Evolutionary conservation across 148 eudicot species (phyloP), one percentile per base, ranked within the genome.

Genomic region (Cornus suecica): DNA sequence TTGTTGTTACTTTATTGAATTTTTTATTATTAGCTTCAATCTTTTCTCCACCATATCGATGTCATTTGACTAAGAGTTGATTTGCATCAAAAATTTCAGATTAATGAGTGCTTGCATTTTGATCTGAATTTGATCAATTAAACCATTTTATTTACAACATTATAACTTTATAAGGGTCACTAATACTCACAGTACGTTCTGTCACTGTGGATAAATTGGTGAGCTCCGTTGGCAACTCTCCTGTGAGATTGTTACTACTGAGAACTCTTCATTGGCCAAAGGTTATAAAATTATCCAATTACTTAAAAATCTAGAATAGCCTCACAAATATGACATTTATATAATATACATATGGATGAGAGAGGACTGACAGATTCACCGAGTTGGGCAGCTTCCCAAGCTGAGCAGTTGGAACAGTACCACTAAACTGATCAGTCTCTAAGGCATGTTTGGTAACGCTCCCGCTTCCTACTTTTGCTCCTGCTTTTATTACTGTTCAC

Each of bases 121-220:
- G n/a, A n/a, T n/a, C n/a, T n/a, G n/a, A n/a, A n/a, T n/a, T n/a
- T n/a, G n/a, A n/a, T n/a, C n/a, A n/a, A n/a, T n/a, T n/a, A n/a
- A n/a, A n/a, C n/a, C n/a, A n/a, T n/a, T n/a, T n/a, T n/a, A n/a
- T n/a, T n/a, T n/a, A n/a, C n/a, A n/a, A n/a, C n/a, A n/a, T 25
- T 1, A 63, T 7, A 25, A 28, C 6, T 10, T 42, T 24, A 25
- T 48, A 22, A 68, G 10, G 42, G 27, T n/a, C 23, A 22, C 68
- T 58, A 2, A 23, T 8, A 80, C 92, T 78, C 78, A 90, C 94
- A 90, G n/a, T n/a, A n/a, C n/a, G 81, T 74, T 82, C 89, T 23
- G 66, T 73, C 69, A 90, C 76, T 29, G 78, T 83, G 41, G 68
- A 70, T 32, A 90, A 84, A 58, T 83, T 81, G 41, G 72, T 52